A percentile compares a stretch with the other conserved stretches of the same genome.
Evolutionary conservation across 345 rosid genomes (phyloP).

Genomic region (Gossypium longicalyx): DNA sequence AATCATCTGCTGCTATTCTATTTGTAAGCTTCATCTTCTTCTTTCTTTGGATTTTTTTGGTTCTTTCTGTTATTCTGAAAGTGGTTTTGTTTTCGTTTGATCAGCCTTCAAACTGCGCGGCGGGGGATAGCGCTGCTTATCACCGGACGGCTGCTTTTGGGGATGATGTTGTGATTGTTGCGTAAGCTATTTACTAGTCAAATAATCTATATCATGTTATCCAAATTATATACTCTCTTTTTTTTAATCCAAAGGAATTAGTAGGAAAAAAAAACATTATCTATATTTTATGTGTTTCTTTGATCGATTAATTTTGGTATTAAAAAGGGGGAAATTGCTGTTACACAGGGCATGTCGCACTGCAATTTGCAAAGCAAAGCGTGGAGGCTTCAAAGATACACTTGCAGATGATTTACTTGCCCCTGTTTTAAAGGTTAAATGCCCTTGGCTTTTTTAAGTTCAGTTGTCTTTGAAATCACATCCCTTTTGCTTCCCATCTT

Average conservation of each 20-base stretch:
- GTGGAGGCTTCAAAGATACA: constrained; percentile 95
- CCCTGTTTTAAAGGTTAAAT: constrained; percentile 70
- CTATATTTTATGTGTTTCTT: neutral
- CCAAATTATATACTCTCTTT: neutral
- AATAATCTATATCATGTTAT: neutral
- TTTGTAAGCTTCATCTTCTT: constrained; percentile 43
- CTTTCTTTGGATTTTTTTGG: neutral
- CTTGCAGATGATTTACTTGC: constrained; percentile 80
- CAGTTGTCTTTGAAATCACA: neutral
- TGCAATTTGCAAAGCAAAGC: constrained; percentile 80
- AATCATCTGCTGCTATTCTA: constrained; percentile 27
- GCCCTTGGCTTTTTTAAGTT: neutral
- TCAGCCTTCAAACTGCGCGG: constrained; percentile 68
- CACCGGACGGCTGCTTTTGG: constrained; percentile 65
- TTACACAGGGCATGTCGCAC: constrained; percentile 74
- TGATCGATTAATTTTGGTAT: neutral
- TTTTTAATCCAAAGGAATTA: neutral
- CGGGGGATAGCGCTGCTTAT: constrained; percentile 55
- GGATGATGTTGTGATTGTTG: constrained; percentile 85
- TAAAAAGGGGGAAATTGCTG: neutral
- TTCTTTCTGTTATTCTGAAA: neutral
- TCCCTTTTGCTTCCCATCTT: neutral
- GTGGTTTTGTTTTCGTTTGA: neutral
- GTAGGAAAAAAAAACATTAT: neutral
- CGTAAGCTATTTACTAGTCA: constrained; percentile 46